Conservation (phyloP, 2,329 filamentous ascomycete species). For the Monilinia laxa region DNA sequence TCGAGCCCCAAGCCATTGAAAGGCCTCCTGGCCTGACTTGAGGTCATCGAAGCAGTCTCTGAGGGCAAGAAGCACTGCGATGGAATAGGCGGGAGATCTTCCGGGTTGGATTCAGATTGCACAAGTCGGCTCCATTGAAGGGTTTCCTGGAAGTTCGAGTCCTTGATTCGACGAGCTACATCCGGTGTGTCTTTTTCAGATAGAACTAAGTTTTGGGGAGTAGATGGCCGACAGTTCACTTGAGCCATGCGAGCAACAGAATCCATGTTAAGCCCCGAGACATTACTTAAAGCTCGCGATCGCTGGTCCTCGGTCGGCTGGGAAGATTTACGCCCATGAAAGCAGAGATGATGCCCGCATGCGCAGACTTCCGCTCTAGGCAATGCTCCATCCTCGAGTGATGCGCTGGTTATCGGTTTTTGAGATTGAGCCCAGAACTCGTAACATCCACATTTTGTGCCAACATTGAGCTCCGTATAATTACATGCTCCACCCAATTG, state of each 20-base stretch:
- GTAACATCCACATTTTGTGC: slow-evolving; percentile 51
- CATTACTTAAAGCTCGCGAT: slow-evolving; percentile 23
- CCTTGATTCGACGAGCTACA: slow-evolving; percentile 18
- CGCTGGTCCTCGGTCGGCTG: slow-evolving; percentile 24
- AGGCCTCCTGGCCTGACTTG: slow-evolving; percentile 34
- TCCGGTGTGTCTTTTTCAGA: slow-evolving; percentile 17
- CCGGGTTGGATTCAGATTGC: slow-evolving; percentile 31
- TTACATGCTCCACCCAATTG: slow-evolving; percentile 53
- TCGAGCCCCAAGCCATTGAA: slow-evolving; percentile 37
- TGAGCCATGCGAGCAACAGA: slow-evolving; percentile 17
- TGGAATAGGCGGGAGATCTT: slow-evolving; percentile 40
- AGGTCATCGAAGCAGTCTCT: slow-evolving; percentile 37
- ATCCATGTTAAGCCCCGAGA: slow-evolving; percentile 22
- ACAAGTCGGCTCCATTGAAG: slow-evolving; percentile 35
- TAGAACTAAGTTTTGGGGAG: slow-evolving; percentile 11
- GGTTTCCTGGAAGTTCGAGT: slow-evolving; percentile 33
- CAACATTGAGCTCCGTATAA: slow-evolving; percentile 48
- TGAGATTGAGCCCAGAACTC: slow-evolving; percentile 51
- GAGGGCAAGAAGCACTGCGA: slow-evolving; percentile 42
- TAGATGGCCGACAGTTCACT: slow-evolving; percentile 22
- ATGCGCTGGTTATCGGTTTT: slow-evolving; percentile 1
- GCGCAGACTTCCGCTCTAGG: slow-evolving; percentile 44
- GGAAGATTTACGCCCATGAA: slow-evolving; percentile 43
- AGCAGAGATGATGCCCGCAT: slow-evolving; percentile 58
- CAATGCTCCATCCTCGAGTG: slow-evolving; percentile 18